These are phyloP conservation scores for Capillidium rhysosporum DNA, from an alignment of 371 early-diverging fungal genomes.

Conservation along the genomic window DNA sequence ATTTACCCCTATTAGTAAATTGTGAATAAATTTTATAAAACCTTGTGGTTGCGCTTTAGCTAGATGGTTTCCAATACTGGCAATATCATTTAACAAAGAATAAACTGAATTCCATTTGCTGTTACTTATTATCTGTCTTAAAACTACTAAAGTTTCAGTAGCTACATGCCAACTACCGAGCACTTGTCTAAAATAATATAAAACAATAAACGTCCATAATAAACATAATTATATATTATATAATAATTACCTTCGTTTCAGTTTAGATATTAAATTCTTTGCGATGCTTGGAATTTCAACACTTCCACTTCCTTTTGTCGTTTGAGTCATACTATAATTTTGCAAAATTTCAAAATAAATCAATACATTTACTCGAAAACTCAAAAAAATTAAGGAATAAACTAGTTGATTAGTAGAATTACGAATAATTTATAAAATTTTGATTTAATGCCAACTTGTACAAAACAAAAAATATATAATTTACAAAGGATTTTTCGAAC, in stretches of 20 bases:
- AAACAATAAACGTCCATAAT: neutral
- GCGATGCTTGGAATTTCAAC: too few species aligned
- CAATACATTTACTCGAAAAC: too few species aligned
- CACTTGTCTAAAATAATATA: constrained; percentile 28
- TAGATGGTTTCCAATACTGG: constrained; percentile 40
- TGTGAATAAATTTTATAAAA: constrained; percentile 8
- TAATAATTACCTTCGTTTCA: neutral
- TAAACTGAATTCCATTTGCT: constrained; percentile 48
- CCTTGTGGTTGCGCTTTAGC: constrained; percentile 67
- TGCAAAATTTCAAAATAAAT: too few species aligned
- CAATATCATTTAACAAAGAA: constrained; percentile 33
- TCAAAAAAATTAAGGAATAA: too few species aligned
- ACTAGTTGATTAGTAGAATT: too few species aligned
- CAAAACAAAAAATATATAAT: too few species aligned
- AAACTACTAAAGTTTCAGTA: constrained; percentile 53
- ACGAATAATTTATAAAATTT: too few species aligned
- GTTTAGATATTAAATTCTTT: neutral
- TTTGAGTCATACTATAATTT: too few species aligned
- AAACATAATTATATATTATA: neutral
- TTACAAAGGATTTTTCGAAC: too few species aligned
- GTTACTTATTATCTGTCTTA: constrained; percentile 54
- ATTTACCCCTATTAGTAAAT: neutral
- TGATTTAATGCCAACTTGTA: too few species aligned
- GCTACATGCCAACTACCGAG: constrained; percentile 54
- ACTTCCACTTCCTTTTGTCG: too few species aligned